Conservation (phyloP, 2,329 filamentous ascomycete genomes). For the Fusarium sp. region DNA sequence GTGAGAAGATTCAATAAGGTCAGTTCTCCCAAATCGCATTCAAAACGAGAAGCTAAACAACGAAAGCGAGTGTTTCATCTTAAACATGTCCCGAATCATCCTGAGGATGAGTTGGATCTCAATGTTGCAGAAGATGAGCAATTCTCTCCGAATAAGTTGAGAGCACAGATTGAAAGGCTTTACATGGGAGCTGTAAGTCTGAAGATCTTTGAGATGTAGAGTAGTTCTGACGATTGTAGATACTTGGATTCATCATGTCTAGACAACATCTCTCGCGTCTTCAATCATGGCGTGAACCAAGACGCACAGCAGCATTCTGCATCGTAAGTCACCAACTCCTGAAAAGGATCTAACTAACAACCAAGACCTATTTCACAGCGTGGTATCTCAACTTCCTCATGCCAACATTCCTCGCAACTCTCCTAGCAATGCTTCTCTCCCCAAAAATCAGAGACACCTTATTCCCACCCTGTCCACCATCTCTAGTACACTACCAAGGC, state of each 20-base stretch:
- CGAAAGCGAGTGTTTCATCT: constrained; percentile 16
- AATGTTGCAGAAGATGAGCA: constrained; percentile 75
- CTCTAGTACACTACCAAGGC: constrained; percentile 73
- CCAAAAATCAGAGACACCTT: constrained; percentile 68
- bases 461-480: constrained; percentile 80
- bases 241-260: background rate
- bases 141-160: constrained; percentile 82
- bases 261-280: constrained; percentile 76
- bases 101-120: constrained; percentile 15
- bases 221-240: background rate
- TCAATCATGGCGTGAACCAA: constrained; percentile 79
- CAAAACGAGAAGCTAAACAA: rapidly evolving
- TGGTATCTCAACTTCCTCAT: constrained; percentile 76
- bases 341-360: constrained; percentile 54
- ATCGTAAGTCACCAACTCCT: background rate
- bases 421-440: constrained; percentile 72
- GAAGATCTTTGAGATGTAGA: too few relatives aligned
- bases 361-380: constrained; percentile 63
- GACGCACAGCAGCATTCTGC: constrained; percentile 61
- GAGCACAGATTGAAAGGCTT: constrained; percentile 78
- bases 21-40: rapidly evolving
- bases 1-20: constrained; percentile 28
- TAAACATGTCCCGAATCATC: background rate
- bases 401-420: constrained; percentile 64
- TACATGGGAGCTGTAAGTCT: constrained; percentile 79